phyloP scores from a whole-genome alignment of 1,284 basidiomycete genomes.

The Ustilago shanxiensis region DNA sequence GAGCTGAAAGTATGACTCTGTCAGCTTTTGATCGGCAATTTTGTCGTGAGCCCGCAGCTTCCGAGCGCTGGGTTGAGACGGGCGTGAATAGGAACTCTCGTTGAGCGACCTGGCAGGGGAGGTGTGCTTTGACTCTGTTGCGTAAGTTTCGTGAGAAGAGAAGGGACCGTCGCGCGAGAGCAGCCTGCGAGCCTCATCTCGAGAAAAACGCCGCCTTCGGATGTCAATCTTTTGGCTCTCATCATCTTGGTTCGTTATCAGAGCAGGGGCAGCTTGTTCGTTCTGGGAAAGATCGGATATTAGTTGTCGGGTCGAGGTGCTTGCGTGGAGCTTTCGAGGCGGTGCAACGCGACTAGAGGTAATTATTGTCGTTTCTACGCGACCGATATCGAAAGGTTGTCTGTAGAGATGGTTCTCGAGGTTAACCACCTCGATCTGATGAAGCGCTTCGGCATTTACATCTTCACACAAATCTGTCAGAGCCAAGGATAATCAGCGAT shows the following conservation, averaged over 20 bases:
- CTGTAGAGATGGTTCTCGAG: conserved; percentile 30
- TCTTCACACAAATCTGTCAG: conserved; percentile 15
- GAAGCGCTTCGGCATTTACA: conserved; percentile 31
- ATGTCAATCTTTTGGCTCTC: background rate
- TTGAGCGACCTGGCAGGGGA: background rate
- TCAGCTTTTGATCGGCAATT: conserved; percentile 34
- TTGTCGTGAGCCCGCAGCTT: conserved; percentile 33
- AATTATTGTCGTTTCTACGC: background rate
- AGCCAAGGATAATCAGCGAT: background rate
- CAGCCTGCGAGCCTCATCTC: conserved; percentile 27
- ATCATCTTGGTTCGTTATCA: background rate
- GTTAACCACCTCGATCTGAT: conserved; percentile 32
- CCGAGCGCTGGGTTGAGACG: conserved; percentile 10
- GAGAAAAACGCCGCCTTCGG: conserved; percentile 11
- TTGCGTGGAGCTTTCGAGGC: background rate
- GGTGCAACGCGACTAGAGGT: background rate
- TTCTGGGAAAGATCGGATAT: conserved; percentile 14
- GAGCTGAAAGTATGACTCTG: conserved; percentile 48
- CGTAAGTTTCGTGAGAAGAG: conserved; percentile 4
- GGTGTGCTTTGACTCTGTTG: background rate
- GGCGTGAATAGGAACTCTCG: background rate
- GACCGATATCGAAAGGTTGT: conserved; percentile 20
- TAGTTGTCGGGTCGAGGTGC: conserved; percentile 8
- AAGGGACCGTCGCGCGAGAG: conserved; percentile 8
- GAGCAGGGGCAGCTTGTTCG: conserved; percentile 7